Evolutionary conservation across 2,329 filamentous ascomycete species (phyloP), one percentile per base, ranked within the genome.

Genomic region (Geoglossum cookeanum): DNA sequence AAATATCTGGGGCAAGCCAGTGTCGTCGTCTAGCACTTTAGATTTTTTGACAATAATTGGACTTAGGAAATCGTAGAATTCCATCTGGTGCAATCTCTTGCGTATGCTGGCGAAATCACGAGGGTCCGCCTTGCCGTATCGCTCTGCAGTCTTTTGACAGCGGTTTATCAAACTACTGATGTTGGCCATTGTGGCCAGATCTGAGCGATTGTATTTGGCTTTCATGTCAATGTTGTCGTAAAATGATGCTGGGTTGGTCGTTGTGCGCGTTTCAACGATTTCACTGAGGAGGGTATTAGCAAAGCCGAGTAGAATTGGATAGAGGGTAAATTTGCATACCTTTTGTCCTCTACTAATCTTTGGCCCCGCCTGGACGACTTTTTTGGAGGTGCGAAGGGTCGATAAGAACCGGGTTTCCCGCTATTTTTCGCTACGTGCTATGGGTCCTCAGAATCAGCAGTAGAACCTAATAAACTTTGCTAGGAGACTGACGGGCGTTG

Each of bases 1-100:
- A 60, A 76, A 75, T 9, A 78, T 69, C 0, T 65, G 64, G 0
- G 68, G 67, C 0, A 77, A 63, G 0, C 73, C 73, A 42, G 59
- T 59, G 2, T 64, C 60, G 32, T 69, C 37, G 4, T 66, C 64
- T 9, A 67, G 55, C 7, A 65, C 56, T 35, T 59, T 62, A 3
- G 63, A 64, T 44, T 64, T 61, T 54, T 64, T 63, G 56, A 67
- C 51, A 3, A 65, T 42, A 4, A 58, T 37, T 3, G 57, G 55
- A 27, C 51, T 61, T 8, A 65, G 53, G 27, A 63, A 64, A 7
- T 55, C 42, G 33, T 60, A 65, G 35, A 68, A 63, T 15, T 64
- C 61, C 62, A 67, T 65, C 7, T 65, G 59, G 30, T 66, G 64
- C 17, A 68, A 54, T 35, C 59, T 58, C 1, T 54, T 57, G 4